Base-by-base conservation (phyloP, 768 basidiomycete genomes). In the Steccherinum ochraceum region DNA sequence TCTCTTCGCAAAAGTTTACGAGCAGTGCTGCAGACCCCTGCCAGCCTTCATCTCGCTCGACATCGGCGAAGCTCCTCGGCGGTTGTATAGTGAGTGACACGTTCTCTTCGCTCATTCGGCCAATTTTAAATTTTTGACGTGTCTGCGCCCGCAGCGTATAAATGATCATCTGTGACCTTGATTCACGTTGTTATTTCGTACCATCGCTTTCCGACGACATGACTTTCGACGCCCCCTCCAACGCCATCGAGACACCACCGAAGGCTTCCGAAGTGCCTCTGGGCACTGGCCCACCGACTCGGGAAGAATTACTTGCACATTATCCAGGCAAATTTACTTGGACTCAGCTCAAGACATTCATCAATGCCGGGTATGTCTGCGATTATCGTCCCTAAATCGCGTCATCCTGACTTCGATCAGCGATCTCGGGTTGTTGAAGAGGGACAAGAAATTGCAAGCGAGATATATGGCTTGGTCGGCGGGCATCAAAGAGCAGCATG, bases 321-420 rank as follows among this genome's bases (percentile, higher is more conserved):
- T 91, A 91, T 60, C 88, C 88, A 12, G 73, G 84, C 3, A 81
- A 77, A 55, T 89, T 89, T 56, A 86, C 87, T 0, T 91, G 86
- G 85, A 55, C 65, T 7, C 81, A 91, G 61, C 68, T 91, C 23
- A 89, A 83, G 68, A 76, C 80, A 3, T 89, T 91, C 55, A 73
- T 91, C 45, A 86, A 83, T 61, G 86, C 88, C 51, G 88, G 88
- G 86, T 86, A 63, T 40, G 72, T 35, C 51, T 23, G 4, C 11
- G 24, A 3, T 24, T 1, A 25, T 23, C 44, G 24, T 12, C 30
- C 16, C 30, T 35, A 7, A 16, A 7, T 35, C 16, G 30, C 16
- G 16, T 16, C 16, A 7, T 35, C 18, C 16, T 24, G 4, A 3
- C 45, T 16, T 24, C 25, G 27, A 48, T 18, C 48, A 91, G 89